Conservation (phyloP, 495 filamentous ascomycete species). For the Jackrogersella multiformis region DNA sequence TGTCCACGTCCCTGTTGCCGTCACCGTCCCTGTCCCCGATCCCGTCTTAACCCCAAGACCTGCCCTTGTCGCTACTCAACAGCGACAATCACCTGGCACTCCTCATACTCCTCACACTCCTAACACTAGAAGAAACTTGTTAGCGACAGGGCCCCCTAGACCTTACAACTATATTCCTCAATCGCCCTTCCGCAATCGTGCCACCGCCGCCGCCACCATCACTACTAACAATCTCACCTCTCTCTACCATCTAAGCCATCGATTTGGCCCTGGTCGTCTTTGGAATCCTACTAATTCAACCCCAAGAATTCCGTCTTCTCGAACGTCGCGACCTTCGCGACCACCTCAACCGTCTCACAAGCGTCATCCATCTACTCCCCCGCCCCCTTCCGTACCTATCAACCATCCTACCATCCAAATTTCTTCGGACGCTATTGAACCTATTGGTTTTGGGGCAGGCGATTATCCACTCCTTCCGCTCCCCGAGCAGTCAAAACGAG, state of each 20-base stretch:
- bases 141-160: constrained; percentile 37
- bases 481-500: constrained; percentile 68
- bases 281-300: constrained; percentile 74
- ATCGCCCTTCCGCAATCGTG: constrained; percentile 58
- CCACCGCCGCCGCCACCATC: constrained; percentile 27
- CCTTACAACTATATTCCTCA: constrained; percentile 48
- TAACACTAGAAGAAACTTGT: constrained; percentile 50
- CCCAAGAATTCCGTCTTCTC: constrained; percentile 54
- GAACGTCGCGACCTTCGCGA: constrained; percentile 29
- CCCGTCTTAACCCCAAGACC: neutral
- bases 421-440: constrained; percentile 44
- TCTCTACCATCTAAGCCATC: constrained; percentile 47
- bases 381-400: constrained; percentile 59
- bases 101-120: too few species aligned
- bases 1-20: too few species aligned
- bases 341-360: constrained; percentile 24
- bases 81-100: constrained; percentile 50
- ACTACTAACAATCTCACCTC: constrained; percentile 4
- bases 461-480: constrained; percentile 75
- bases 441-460: constrained; percentile 58
- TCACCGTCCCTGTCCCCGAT: constrained; percentile 21
- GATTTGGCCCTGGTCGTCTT: constrained; percentile 58
- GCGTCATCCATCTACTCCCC: constrained; percentile 57
- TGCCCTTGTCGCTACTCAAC: constrained; percentile 24
- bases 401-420: constrained; percentile 52